phyloP scores from a whole-genome alignment of 2,329 filamentous ascomycete genomes.

The Trichoderma sp. region DNA sequence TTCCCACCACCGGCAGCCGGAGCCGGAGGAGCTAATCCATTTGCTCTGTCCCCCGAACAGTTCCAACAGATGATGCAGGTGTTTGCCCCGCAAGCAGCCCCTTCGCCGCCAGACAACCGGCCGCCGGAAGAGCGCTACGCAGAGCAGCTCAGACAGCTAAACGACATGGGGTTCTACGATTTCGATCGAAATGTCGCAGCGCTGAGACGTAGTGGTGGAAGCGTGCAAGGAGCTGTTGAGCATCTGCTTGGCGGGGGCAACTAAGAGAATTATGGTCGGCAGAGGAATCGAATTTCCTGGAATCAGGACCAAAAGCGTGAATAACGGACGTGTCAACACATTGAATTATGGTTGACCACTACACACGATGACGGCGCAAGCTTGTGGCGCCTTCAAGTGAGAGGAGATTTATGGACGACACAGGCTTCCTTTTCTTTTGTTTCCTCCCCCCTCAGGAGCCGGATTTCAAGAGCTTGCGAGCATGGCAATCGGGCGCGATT shows the following conservation, averaged over 20 bases:
- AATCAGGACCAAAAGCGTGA: neutral
- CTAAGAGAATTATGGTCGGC: slow-evolving; percentile 24
- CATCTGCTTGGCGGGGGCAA: slow-evolving; percentile 59
- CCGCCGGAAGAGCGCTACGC: slow-evolving; percentile 94
- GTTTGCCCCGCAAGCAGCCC: slow-evolving; percentile 43
- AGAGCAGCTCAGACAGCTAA: slow-evolving; percentile 86
- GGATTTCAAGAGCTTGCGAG: slow-evolving; percentile 16
- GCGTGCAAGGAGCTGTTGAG: slow-evolving; percentile 89
- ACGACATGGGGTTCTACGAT: slow-evolving; percentile 98
- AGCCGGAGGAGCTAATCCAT: slow-evolving; percentile 44
- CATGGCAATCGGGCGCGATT: slow-evolving; percentile 27
- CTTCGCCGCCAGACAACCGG: slow-evolving; percentile 72
- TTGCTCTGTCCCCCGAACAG: slow-evolving; percentile 58
- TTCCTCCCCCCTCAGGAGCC: slow-evolving; percentile 1
- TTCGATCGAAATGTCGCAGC: slow-evolving; percentile 93
- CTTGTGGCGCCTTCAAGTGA: slow-evolving; percentile 7
- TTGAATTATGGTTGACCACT: neutral
- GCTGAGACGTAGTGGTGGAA: slow-evolving; percentile 84
- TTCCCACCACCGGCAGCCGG: slow-evolving; percentile 49
- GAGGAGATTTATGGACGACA: neutral
- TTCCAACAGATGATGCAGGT: slow-evolving; percentile 60
- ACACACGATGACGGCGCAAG: neutral
- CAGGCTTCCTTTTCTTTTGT: neutral
- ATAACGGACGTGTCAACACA: slow-evolving; percentile 12
- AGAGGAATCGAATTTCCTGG: neutral